Conservation (phyloP, 1,284 basidiomycete species). For the Pseudozyma pruni region DNA sequence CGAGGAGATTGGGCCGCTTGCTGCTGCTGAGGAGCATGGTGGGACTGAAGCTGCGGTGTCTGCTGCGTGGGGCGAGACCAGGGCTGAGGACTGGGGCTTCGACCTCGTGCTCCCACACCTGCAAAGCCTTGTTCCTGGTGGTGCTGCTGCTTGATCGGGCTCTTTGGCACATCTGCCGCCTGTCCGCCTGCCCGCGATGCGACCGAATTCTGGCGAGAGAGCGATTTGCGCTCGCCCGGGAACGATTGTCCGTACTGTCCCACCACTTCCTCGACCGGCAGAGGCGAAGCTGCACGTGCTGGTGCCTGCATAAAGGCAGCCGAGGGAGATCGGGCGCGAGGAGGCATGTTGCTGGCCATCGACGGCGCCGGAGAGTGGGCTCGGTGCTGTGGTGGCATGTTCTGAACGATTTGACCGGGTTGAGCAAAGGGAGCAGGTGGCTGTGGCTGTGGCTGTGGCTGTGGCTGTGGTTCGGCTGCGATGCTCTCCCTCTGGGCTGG, state of each 20-base stretch:
- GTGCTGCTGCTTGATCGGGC: constrained; percentile 33
- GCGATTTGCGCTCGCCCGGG: constrained; percentile 78
- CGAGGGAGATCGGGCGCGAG: constrained; percentile 77
- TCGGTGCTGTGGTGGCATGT: constrained; percentile 43
- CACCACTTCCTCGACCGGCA: constrained; percentile 78
- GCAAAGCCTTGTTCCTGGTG: constrained; percentile 53
- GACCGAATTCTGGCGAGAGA: constrained; percentile 60
- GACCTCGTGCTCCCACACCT: constrained; percentile 58
- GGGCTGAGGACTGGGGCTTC: constrained; percentile 63
- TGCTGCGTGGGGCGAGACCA: constrained; percentile 41
- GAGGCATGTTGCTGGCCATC: constrained; percentile 40
- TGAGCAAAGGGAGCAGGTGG: constrained; percentile 33
- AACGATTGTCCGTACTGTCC: constrained; percentile 83
- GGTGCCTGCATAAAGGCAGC: constrained; percentile 82
- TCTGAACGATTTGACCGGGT: constrained; percentile 40
- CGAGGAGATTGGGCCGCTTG: constrained; percentile 26
- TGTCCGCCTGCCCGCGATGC: constrained; percentile 42
- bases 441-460: no score
- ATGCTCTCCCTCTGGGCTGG: constrained; percentile 46
- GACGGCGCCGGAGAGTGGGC: constrained; percentile 47
- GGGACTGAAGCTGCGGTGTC: constrained; percentile 33
- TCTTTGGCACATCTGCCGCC: constrained; percentile 16
- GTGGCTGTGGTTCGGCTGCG: constrained; percentile 25
- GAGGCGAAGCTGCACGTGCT: constrained; percentile 70
- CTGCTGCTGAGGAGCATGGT: constrained; percentile 33